phyloP scores from a whole-genome alignment of 1,284 basidiomycete species.

The Agroathelia rolfsii region DNA sequence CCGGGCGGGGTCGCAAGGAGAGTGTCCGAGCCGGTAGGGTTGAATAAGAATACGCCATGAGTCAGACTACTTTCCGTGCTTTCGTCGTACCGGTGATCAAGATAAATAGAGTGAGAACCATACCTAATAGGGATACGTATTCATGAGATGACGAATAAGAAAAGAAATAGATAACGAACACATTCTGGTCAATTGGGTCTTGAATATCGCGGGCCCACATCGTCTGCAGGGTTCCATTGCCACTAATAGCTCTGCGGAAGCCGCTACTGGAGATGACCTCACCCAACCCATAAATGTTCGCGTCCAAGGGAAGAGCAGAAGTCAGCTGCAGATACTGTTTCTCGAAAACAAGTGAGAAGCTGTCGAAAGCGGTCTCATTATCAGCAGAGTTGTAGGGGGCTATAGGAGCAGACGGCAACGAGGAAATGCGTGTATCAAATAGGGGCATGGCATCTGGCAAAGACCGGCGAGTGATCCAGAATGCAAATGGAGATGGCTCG shows the following conservation, averaged over 20 bases:
- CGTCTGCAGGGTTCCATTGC: slow-evolving; percentile 33
- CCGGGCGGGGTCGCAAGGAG: slow-evolving; percentile 44
- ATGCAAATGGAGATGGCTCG: slow-evolving; percentile 55
- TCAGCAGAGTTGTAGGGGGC: slow-evolving; percentile 35
- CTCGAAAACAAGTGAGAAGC: slow-evolving; percentile 66
- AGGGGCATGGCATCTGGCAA: slow-evolving; percentile 46
- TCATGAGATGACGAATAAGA: slow-evolving; percentile 12
- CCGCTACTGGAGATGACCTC: slow-evolving; percentile 63
- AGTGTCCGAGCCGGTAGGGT: slow-evolving; percentile 56
- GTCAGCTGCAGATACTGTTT: slow-evolving; percentile 53
- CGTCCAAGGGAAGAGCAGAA: slow-evolving; percentile 10
- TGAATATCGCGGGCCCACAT: slow-evolving; percentile 1
- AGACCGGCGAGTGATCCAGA: slow-evolving; percentile 67
- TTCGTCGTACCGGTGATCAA: slow-evolving; percentile 52
- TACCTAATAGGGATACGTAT: slow-evolving; percentile 33
- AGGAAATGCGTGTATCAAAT: slow-evolving; percentile 62
- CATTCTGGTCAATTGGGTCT: slow-evolving; percentile 14
- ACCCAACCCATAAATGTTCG: slow-evolving; percentile 43
- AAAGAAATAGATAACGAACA: slow-evolving; percentile 7
- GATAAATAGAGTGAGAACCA: slow-evolving; percentile 62
- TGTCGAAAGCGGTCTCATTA: slow-evolving; percentile 41
- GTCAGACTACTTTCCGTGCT: slow-evolving; percentile 40
- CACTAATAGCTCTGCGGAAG: slow-evolving; percentile 48
- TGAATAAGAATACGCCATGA: slow-evolving; percentile 64
- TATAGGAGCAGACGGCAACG: slow-evolving; percentile 46